These are phyloP conservation scores for Naganishia sp. DNA, from an alignment of 1,284 basidiomycete species.

Conservation along the genomic window DNA sequence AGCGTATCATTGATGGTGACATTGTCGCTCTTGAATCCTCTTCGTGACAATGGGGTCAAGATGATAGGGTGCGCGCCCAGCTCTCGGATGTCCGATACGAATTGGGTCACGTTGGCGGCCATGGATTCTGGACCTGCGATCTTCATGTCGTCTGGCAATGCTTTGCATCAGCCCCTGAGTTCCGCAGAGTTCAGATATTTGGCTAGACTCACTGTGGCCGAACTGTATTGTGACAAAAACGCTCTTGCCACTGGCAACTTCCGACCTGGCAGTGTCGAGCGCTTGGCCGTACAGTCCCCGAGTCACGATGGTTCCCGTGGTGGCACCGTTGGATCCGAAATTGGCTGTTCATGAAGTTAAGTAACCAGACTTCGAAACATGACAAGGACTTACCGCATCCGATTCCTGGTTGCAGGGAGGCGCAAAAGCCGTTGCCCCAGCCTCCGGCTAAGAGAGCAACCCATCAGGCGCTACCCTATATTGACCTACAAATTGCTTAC, in stretches of 20 bases:
- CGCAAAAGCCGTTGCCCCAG: slow-evolving; percentile 56
- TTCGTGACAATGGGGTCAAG: slow-evolving; percentile 56
- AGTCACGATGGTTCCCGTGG: slow-evolving; percentile 56
- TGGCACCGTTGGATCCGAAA: slow-evolving; percentile 55
- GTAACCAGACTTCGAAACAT: background rate
- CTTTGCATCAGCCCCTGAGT: background rate
- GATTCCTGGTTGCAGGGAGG: slow-evolving; percentile 48
- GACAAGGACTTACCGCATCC: slow-evolving; percentile 40
- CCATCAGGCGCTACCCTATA: background rate
- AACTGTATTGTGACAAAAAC: slow-evolving; percentile 58
- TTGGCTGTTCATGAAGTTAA: slow-evolving; percentile 41
- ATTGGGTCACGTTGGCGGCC: slow-evolving; percentile 55
- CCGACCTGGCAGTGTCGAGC: slow-evolving; percentile 44
- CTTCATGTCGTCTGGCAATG: slow-evolving; percentile 51
- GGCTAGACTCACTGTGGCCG: slow-evolving; percentile 51
- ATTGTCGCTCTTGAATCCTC: slow-evolving; percentile 55
- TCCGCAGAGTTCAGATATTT: background rate
- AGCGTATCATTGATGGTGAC: slow-evolving; percentile 51
- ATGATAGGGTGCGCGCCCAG: slow-evolving; percentile 56
- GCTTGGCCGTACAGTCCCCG: slow-evolving; percentile 49
- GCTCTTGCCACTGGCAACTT: slow-evolving; percentile 53
- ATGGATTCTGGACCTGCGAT: slow-evolving; percentile 58
- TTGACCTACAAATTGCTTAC: slow-evolving; percentile 17
- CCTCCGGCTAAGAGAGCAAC: slow-evolving; percentile 34
- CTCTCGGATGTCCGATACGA: slow-evolving; percentile 54